Percentiles rank a stretch among this genome's conserved stretches.
Conservation (phyloP, 805 yeast genomes). For the Torulaspora delbrueckii region DNA sequence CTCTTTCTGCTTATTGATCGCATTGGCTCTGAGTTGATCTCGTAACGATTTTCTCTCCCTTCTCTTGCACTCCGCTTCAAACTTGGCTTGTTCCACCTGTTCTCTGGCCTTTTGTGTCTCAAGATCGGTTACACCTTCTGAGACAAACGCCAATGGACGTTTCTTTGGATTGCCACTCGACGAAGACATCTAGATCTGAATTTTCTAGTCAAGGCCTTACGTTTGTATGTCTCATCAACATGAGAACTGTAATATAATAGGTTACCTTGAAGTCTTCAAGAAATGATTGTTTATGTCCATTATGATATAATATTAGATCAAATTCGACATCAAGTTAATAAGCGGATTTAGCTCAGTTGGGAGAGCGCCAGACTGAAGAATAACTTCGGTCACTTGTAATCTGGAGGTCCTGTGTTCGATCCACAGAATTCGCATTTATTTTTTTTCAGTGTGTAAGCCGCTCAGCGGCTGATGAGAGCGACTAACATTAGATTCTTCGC, state of each 20-base stretch:
- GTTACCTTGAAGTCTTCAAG: neutral
- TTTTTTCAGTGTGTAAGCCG: slow-evolving; percentile 2
- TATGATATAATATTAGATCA: neutral
- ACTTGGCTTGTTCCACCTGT: slow-evolving; percentile 18
- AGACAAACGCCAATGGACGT: slow-evolving; percentile 22
- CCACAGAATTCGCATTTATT: slow-evolving; percentile 62
- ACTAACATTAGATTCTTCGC: neutral
- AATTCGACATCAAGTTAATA: neutral
- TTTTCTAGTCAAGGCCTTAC: neutral
- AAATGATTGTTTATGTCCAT: neutral
- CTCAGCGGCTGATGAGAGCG: no score
- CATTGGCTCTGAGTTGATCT: slow-evolving; percentile 29
- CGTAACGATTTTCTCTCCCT: slow-evolving; percentile 28
- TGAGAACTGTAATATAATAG: no score
- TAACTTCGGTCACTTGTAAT: slow-evolving; percentile 19
- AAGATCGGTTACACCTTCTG: slow-evolving; percentile 30
- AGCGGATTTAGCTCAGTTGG: slow-evolving; percentile 44
- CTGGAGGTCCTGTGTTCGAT: slow-evolving; percentile 87
- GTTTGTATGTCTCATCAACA: no score
- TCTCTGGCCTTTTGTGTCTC: slow-evolving; percentile 22
- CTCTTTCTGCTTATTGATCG: slow-evolving; percentile 27
- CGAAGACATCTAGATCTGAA: neutral
- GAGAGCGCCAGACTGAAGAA: slow-evolving; percentile 44
- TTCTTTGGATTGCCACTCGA: slow-evolving; percentile 5
- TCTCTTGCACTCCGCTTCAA: slow-evolving; percentile 22